Evolutionary conservation across 2,329 filamentous ascomycete genomes (phyloP).

Genomic region (Rhinocladiella mackenziei): DNA sequence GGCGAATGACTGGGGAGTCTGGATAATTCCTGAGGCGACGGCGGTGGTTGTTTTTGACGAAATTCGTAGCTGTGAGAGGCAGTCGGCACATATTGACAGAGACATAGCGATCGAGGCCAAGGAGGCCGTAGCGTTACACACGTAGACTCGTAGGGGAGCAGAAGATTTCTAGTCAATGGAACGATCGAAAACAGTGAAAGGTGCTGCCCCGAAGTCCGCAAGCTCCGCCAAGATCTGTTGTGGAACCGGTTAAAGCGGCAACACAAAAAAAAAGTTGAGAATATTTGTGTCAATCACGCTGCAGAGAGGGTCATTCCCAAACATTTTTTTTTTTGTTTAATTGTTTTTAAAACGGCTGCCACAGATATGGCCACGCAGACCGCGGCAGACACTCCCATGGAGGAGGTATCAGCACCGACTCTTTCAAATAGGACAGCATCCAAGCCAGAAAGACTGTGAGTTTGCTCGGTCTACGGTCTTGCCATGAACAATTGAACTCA

Average conservation of each 20-base stretch:
- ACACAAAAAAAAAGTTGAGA: conserved; percentile 5
- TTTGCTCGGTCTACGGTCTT: conserved; percentile 5
- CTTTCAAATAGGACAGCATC: conserved; percentile 1
- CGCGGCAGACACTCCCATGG: conserved; percentile 14
- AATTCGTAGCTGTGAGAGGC: conserved; percentile 22
- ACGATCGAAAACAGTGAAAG: too few species aligned
- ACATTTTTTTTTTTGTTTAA: conserved; percentile 11
- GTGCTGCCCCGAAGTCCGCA: too few species aligned
- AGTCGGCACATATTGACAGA: conserved; percentile 22
- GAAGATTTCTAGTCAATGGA: too few species aligned
- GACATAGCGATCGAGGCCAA: conserved; percentile 14
- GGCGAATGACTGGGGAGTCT: conserved; percentile 22
- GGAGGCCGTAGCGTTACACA: neutral
- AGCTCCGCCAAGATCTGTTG: too few species aligned
- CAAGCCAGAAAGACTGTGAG: conserved; percentile 43
- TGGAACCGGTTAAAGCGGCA: too few species aligned
- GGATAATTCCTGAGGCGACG: conserved; percentile 2
- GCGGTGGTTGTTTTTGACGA: conserved; percentile 1
- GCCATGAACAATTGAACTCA: conserved; percentile 1
- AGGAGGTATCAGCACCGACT: conserved; percentile 1
- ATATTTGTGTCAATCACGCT: conserved; percentile 12
- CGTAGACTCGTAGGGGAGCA: too few species aligned
- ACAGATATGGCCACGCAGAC: conserved; percentile 1
- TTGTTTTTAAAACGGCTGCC: neutral
- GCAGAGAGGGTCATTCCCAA: too few species aligned